Evolutionary conservation across 208 protist genomes (phyloP).

Genomic region (Crithidia expoeki): DNA sequence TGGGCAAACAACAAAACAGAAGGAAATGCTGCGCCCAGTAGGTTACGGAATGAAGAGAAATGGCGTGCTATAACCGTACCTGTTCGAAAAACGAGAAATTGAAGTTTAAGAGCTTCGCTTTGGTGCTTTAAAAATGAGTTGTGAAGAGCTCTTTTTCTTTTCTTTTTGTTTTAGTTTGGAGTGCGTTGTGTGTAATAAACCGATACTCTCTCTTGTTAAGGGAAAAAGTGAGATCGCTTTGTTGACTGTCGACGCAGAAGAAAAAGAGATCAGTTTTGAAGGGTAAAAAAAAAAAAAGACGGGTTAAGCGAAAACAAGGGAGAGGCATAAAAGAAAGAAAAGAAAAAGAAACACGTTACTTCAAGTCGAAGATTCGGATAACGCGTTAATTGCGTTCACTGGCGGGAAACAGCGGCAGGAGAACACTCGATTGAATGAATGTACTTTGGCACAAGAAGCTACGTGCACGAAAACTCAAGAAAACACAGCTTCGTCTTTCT

Average conservation of each 20-base stretch:
- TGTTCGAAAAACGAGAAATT: neutral
- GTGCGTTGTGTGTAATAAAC: constrained; percentile 9
- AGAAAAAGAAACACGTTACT: neutral
- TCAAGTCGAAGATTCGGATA: too few species aligned
- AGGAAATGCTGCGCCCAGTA: neutral
- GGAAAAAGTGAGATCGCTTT: constrained; percentile 19
- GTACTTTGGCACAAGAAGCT: too few species aligned
- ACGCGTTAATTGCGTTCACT: too few species aligned
- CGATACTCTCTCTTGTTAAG: neutral
- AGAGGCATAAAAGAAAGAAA: neutral
- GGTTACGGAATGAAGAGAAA: neutral
- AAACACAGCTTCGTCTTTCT: too few species aligned
- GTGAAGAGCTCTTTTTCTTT: constrained; percentile 24
- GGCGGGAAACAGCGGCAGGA: too few species aligned
- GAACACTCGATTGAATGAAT: too few species aligned
- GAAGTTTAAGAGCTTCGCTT: neutral
- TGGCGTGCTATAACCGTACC: neutral
- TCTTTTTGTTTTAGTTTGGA: constrained; percentile 16
- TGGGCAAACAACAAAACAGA: constrained; percentile 12
- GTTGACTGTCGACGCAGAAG: neutral
- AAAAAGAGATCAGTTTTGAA: neutral
- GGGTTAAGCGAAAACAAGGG: neutral
- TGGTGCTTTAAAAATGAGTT: neutral
- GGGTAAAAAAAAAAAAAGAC: neutral
- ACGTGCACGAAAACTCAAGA: too few species aligned